A percentile compares a stretch with the other conserved stretches of the same genome.
Evolutionary conservation across 192 early-diverging fungal species (phyloP).

Genomic region (Rhizophagus prolifer): DNA sequence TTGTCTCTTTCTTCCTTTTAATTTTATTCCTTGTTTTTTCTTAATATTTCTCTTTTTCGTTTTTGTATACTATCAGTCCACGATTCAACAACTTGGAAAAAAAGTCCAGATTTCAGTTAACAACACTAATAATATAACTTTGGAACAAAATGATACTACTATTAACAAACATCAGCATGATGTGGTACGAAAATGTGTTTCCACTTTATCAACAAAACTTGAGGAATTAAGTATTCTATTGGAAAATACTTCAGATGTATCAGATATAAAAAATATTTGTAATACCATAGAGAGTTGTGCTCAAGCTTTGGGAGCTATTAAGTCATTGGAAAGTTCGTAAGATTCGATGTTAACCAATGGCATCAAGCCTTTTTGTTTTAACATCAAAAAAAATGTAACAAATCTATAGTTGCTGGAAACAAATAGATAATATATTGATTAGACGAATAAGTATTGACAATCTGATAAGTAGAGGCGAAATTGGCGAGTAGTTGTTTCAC

Average conservation of each 20-base stretch:
- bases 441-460: no score
- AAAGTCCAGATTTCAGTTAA: not conserved
- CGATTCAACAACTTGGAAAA: not conserved
- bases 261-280: constrained; percentile 6
- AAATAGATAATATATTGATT: no score
- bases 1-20: not conserved
- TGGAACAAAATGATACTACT: no score
- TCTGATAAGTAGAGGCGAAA: no score
- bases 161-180: not conserved
- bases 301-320: not conserved
- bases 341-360: no score
- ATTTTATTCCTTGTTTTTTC: not conserved
- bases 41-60: not conserved
- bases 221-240: not conserved
- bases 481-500: no score
- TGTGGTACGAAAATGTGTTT: not conserved
- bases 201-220: not conserved
- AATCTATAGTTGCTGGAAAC: no score
- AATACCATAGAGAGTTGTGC: constrained; percentile 17
- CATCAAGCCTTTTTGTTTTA: no score
- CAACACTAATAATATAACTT: not conserved
- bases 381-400: no score
- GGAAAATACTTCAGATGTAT: not conserved
- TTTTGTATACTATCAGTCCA: not conserved
- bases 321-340: not conserved